phyloP scores from a whole-genome alignment of 1,139 yeast species.

The Diutina ranongensis region DNA sequence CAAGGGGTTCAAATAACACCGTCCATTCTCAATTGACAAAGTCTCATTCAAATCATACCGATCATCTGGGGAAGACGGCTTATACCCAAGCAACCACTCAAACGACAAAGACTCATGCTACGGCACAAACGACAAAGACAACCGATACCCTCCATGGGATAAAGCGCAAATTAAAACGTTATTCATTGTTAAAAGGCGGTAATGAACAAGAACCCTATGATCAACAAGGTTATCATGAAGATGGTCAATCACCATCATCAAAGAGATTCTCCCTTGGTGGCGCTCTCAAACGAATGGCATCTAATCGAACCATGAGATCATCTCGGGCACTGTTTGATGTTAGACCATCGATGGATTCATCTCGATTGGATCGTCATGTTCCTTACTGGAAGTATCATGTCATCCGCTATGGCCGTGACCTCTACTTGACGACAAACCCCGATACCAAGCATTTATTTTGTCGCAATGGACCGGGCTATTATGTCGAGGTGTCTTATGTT shows the following conservation, averaged over 20 bases:
- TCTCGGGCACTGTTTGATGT: neutral
- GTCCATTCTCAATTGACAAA: neutral
- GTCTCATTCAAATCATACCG: neutral
- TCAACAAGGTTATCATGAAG: neutral
- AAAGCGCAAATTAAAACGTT: neutral
- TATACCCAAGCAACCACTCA: neutral
- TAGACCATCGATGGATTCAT: neutral
- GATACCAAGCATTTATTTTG: conserved; percentile 42
- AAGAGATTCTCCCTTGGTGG: neutral
- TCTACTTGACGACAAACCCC: conserved; percentile 51
- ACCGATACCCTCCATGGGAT: neutral
- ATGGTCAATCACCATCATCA: neutral
- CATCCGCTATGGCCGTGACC: conserved; percentile 33
- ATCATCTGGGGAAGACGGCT: neutral
- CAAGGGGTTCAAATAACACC: neutral
- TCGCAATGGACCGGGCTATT: conserved; percentile 46
- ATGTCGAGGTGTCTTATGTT: conserved; percentile 23
- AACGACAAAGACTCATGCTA: neutral
- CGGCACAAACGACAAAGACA: neutral
- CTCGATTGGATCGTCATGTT: neutral
- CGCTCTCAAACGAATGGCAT: neutral
- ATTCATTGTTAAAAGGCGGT: neutral
- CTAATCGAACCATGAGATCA: neutral
- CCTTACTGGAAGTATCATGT: conserved; percentile 53
- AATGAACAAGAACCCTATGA: neutral